Evolutionary conservation across 805 yeast species (phyloP), one percentile per base, ranked within the genome.

Genomic region (Saturnispora saitoi): DNA sequence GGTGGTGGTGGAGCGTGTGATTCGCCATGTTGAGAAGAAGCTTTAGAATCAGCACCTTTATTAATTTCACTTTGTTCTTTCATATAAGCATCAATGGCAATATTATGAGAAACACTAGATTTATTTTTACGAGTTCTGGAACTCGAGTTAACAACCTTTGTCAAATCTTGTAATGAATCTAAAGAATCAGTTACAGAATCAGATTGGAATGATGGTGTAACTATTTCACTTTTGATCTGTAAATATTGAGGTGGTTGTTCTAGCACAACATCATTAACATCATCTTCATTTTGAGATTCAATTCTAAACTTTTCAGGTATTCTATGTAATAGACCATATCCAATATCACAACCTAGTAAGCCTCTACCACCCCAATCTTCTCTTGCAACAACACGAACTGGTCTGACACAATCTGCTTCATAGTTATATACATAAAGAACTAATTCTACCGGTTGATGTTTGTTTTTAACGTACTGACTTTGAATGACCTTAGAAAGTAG

Each of bases 321-420:
- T 32, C 58, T 54, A 61, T 91, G 98, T 45, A 91, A 69, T 45
- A 85, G 72, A 0, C 99, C 99, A 58, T 89, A 90, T 0, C 97
- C 98, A 17, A 91, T 95, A 54, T 90, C 95, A 67, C 96, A 89
- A 2, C 99, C 99, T 32, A 91, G 67, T 32, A 88, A 70, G 1
- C 96, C 95, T 54, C 70, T 75, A 14, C 90, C 88, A n/a, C 89
- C 87, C 88, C 93, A 86, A 15, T 69, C 64, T 3, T 87, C 84
- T 47, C 76, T 70, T n/a, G 90, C 86, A 0, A 86, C 80, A 3
- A 91, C 90, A 19, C 53, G 49, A 9, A 47, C 51, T 0, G 96
- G 95, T 56, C 99, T 75, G 36, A 88, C 81, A 12, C 84, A 74
- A 61, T 91, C 93, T 58, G 80, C 83, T 58, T 86, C 95, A 56